These are phyloP conservation scores for Beta lomatogona DNA, from an alignment of 179 eudicot genomes.

Conservation along the genomic window DNA sequence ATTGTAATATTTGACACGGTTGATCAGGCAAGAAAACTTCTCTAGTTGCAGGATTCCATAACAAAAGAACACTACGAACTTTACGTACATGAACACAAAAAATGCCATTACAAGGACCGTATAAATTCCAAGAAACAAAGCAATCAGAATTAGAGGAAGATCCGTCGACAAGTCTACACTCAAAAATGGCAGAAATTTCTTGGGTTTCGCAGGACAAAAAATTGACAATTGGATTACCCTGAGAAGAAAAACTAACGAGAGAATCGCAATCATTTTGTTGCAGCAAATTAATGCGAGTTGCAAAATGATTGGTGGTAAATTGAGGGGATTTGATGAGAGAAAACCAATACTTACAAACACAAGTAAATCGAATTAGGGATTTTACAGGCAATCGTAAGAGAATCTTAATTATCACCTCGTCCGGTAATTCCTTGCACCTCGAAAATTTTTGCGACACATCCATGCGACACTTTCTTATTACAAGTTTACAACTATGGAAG, in stretches of 20 bases:
- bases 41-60: constrained; percentile 14
- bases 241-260: background rate
- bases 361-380: constrained; percentile 13
- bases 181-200: constrained; percentile 9
- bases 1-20: background rate
- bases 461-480: too few relatives aligned
- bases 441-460: too few relatives aligned
- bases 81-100: background rate
- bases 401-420: background rate
- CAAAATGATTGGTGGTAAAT: too few relatives aligned
- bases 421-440: background rate
- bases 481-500: too few relatives aligned
- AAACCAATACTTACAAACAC: constrained; percentile 6
- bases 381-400: background rate
- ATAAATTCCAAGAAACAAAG: background rate
- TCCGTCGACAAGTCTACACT: background rate
- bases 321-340: constrained; percentile 4
- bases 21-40: background rate
- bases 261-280: background rate
- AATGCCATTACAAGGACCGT: constrained; percentile 5
- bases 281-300: background rate
- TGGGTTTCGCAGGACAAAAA: constrained; percentile 1
- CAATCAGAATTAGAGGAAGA: background rate
- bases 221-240: constrained; percentile 1
- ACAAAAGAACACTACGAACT: background rate